phyloP scores from a whole-genome alignment of 495 filamentous ascomycete species.

The Penicillium desertorum region DNA sequence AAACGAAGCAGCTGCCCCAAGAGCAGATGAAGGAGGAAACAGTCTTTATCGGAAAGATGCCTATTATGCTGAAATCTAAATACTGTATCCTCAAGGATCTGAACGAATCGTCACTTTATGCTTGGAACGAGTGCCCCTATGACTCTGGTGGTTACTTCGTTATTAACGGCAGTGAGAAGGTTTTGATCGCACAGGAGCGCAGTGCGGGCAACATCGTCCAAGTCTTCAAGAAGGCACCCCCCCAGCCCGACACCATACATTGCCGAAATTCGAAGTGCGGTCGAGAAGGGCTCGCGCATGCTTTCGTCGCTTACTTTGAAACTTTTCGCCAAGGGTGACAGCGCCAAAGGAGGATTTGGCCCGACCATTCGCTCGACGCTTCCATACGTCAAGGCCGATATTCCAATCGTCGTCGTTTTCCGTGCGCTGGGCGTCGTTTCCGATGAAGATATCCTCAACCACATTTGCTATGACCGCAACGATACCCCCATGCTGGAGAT shows the following conservation, averaged over 20 bases:
- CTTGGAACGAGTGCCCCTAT: conserved; percentile 92
- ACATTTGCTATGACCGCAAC: conserved; percentile 92
- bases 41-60: conserved; percentile 89
- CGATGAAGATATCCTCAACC: conserved; percentile 95
- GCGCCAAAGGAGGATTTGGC: conserved; percentile 72
- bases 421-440: conserved; percentile 93
- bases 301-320: conserved; percentile 89
- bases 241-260: conserved; percentile 86
- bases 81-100: conserved; percentile 84
- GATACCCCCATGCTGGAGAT: conserved; percentile 98
- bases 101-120: conserved; percentile 75
- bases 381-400: conserved; percentile 89
- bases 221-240: conserved; percentile 91
- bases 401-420: conserved; percentile 93
- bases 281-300: conserved; percentile 92
- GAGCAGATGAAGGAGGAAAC: conserved; percentile 63
- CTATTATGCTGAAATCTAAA: conserved; percentile 95
- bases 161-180: conserved; percentile 99
- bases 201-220: conserved; percentile 98
- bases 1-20: conserved; percentile 54
- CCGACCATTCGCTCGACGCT: conserved; percentile 84
- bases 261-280: conserved; percentile 92
- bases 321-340: conserved; percentile 79
- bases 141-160: conserved; percentile 98
- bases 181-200: conserved; percentile 94